Base-by-base conservation (phyloP, 2,329 filamentous ascomycete genomes). In the Colletotrichum aenigma region DNA sequence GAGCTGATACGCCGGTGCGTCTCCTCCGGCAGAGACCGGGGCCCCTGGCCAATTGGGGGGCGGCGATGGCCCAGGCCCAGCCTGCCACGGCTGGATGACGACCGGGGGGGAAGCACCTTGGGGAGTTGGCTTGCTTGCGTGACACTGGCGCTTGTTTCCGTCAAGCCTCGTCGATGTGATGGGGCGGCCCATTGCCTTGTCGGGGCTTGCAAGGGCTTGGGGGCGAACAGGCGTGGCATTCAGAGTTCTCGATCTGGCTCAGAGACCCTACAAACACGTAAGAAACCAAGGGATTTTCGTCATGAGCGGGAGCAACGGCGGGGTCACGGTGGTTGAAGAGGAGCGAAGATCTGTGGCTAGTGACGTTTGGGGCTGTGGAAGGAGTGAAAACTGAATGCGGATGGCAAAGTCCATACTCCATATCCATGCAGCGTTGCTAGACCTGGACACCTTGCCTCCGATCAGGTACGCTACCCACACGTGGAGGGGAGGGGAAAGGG, bases 291-390 rank as follows among this genome's bases (percentile, higher is more conserved):
- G 70, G 24, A 24, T 68, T 16, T 48, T 68, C 73, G 73, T 75
- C 73, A 75, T 75, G 48, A 26, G 38, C 38, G 28, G 38, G 36
- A 61, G 43, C 18, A 34, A 66, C 15, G 18, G 73, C 16, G 62
- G 73, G 73, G 73, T 72, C 64, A 75, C 64, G 38, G 56, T 55
- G 48, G 74, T 70, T 68, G 34, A 52, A 66, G 69, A 75, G 64
- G 55, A 16, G n/a, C 66, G 75, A 65, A 71, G 71, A 75, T 75
- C 71, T 71, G 74, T 77, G 76, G 76, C 73, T 76, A 70, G 76
- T 77, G 74, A 77, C 76, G 74, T 77, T 70, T 74, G 74, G 62
- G 74, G 74, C 74, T 74, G 56, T 38, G 26, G 12, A 70, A 55
- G 30, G 32, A 67, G 30, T 52, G 21, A n/a, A 55, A 32, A 24